phyloP scores from a whole-genome alignment of 2,329 filamentous ascomycete genomes.

The Delphinella strobiligena region DNA sequence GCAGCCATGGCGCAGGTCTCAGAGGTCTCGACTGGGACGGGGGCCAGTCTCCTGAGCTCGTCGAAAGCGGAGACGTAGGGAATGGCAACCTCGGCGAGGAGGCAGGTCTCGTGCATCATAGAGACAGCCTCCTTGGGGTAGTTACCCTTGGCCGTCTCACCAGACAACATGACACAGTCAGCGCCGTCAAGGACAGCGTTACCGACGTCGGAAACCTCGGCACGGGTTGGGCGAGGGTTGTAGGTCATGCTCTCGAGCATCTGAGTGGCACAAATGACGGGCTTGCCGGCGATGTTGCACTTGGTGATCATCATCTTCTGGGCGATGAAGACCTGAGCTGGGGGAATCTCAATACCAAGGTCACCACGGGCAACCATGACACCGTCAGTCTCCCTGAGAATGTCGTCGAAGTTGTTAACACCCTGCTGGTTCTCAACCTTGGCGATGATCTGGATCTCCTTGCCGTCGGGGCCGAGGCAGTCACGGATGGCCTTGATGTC shows the following conservation, averaged over 20 bases:
- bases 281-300: constrained; percentile 99
- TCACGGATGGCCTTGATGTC: constrained; percentile 89
- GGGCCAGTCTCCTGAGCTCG: constrained; percentile 74
- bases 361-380: constrained; percentile 99
- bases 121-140: constrained; percentile 86
- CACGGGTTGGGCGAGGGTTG: constrained; percentile 95
- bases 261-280: constrained; percentile 96
- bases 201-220: constrained; percentile 95
- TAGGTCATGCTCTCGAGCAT: constrained; percentile 99
- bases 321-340: constrained; percentile 94
- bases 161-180: constrained; percentile 99
- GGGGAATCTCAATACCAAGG: constrained; percentile 95
- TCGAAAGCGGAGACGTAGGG: constrained; percentile 95
- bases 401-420: constrained; percentile 99
- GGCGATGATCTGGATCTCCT: constrained; percentile 97
- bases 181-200: constrained; percentile 96
- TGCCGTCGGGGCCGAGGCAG: constrained; percentile 81
- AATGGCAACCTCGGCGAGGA: constrained; percentile 94
- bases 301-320: constrained; percentile 99
- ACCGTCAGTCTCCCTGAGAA: constrained; percentile 89
- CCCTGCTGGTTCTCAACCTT: constrained; percentile 99
- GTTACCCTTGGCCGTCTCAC: constrained; percentile 94
- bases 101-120: constrained; percentile 97
- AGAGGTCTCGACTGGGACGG: constrained; percentile 72
- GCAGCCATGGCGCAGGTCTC: constrained; percentile 95